A percentile compares a stretch with the other conserved stretches of the same genome.
Evolutionary conservation across 2,329 filamentous ascomycete genomes (phyloP).

Genomic region (Colletotrichum sp.): DNA sequence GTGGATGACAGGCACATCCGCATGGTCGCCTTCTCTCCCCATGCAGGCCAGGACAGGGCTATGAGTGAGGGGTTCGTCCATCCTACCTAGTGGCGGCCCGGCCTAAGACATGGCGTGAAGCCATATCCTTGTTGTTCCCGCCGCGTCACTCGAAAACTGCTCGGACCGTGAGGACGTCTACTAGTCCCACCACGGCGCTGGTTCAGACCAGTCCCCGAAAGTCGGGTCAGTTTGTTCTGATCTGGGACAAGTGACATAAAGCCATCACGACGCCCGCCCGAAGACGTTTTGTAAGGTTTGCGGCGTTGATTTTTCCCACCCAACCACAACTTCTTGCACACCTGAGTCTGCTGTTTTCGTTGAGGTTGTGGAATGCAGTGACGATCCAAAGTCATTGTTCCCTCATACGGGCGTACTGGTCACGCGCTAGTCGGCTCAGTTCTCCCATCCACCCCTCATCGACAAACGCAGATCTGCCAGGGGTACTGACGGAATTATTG

Average conservation of each 20-base stretch:
- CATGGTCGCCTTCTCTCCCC: neutral
- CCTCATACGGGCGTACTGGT: conserved; percentile 2
- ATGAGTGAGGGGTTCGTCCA: conserved; percentile 1
- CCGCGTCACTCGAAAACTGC: conserved; percentile 2
- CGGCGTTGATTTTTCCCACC: neutral
- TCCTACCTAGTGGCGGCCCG: conserved; percentile 7
- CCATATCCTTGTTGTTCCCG: conserved; percentile 3
- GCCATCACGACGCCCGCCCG: conserved; percentile 5
- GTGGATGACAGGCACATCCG: neutral
- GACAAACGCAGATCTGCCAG: neutral
- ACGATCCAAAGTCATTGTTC: conserved; percentile 5
- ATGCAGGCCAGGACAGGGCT: neutral
- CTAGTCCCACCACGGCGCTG: neutral
- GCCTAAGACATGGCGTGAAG: conserved; percentile 20
- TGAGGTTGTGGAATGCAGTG: neutral
- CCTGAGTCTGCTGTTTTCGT: conserved; percentile 7
- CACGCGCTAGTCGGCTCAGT: neutral
- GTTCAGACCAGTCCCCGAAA: neutral
- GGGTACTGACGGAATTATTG: neutral
- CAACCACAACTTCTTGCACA: neutral
- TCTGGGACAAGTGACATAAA: conserved; percentile 16
- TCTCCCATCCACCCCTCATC: neutral
- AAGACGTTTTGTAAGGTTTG: conserved; percentile 14
- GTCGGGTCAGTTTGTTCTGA: neutral
- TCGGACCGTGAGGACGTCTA: neutral